Conservation (phyloP, 2,329 filamentous ascomycete species). For the Cercospora sojina region DNA sequence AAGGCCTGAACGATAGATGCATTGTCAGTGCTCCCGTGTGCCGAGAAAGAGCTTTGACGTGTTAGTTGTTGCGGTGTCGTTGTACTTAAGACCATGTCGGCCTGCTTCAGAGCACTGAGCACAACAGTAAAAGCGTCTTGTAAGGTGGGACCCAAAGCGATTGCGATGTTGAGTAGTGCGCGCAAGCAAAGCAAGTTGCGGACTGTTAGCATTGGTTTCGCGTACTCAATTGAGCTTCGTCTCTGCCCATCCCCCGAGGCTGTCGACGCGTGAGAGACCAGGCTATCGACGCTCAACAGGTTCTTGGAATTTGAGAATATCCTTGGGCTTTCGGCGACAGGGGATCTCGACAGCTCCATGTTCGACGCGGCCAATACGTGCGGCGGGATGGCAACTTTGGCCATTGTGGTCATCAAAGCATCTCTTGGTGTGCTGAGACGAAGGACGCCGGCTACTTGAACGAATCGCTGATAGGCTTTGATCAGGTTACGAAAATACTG, state of each 20-base stretch:
- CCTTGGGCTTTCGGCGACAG: slow-evolving; percentile 53
- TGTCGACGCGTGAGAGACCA: slow-evolving; percentile 60
- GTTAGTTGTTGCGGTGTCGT: slow-evolving; percentile 35
- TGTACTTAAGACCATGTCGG: slow-evolving; percentile 74
- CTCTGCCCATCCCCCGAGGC: slow-evolving; percentile 54
- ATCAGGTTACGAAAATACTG: slow-evolving; percentile 93
- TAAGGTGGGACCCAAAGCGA: slow-evolving; percentile 86
- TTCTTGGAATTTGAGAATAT: slow-evolving; percentile 70
- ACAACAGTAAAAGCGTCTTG: slow-evolving; percentile 85
- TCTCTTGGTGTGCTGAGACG: slow-evolving; percentile 83
- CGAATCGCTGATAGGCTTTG: slow-evolving; percentile 89
- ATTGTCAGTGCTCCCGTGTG: slow-evolving; percentile 28
- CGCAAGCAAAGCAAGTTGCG: slow-evolving; percentile 87
- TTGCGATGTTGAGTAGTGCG: slow-evolving; percentile 90
- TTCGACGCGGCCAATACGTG: slow-evolving; percentile 56
- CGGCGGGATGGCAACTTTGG: slow-evolving; percentile 87
- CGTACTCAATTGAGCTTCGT: slow-evolving; percentile 57
- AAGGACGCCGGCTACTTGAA: slow-evolving; percentile 87
- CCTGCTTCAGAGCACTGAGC: slow-evolving; percentile 87
- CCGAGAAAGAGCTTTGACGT: slow-evolving; percentile 25
- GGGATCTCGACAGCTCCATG: slow-evolving; percentile 31
- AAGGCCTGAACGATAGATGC: slow-evolving; percentile 45
- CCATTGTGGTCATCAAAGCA: slow-evolving; percentile 89
- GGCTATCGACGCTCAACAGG: slow-evolving; percentile 69
- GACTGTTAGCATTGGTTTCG: slow-evolving; percentile 66